These are phyloP conservation scores for Neonectria faginata DNA, from an alignment of 2,329 filamentous ascomycete genomes.

Conservation along the genomic window DNA sequence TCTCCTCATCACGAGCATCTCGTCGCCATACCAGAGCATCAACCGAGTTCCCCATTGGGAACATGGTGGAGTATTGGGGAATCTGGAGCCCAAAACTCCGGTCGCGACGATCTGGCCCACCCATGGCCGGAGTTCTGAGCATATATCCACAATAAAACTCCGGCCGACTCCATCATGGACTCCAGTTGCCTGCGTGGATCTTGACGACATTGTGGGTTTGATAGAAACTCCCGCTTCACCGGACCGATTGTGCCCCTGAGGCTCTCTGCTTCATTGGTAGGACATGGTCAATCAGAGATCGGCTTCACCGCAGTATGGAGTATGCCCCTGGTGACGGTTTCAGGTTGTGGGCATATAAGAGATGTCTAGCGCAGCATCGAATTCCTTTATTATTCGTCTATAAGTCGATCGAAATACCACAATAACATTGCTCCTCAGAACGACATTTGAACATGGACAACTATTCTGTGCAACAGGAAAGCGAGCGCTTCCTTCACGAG, in stretches of 20 bases:
- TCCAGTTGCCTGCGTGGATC: background rate
- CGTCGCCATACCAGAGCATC: background rate
- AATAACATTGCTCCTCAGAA: background rate
- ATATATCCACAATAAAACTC: background rate
- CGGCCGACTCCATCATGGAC: background rate
- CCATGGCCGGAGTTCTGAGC: conserved; percentile 3
- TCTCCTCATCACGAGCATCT: background rate
- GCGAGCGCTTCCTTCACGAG: conserved; percentile 15
- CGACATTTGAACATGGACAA: conserved; percentile 2
- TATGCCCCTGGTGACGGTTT: background rate
- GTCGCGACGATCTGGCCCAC: background rate
- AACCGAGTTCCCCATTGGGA: background rate
- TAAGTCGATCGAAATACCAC: background rate
- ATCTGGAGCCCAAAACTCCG: conserved; percentile 3
- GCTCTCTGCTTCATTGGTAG: background rate
- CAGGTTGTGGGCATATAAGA: background rate
- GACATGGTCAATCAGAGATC: background rate
- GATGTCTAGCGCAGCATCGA: background rate
- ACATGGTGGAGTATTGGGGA: background rate
- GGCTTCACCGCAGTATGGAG: no score
- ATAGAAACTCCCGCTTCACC: background rate
- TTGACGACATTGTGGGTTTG: background rate
- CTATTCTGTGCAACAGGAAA: conserved; percentile 22
- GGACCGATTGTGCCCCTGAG: background rate
- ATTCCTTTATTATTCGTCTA: background rate